Percentiles rank a stretch among this genome's conserved stretches.
phyloP scores from a whole-genome alignment of 2,329 filamentous ascomycete species.

The Talaromyces sp. region DNA sequence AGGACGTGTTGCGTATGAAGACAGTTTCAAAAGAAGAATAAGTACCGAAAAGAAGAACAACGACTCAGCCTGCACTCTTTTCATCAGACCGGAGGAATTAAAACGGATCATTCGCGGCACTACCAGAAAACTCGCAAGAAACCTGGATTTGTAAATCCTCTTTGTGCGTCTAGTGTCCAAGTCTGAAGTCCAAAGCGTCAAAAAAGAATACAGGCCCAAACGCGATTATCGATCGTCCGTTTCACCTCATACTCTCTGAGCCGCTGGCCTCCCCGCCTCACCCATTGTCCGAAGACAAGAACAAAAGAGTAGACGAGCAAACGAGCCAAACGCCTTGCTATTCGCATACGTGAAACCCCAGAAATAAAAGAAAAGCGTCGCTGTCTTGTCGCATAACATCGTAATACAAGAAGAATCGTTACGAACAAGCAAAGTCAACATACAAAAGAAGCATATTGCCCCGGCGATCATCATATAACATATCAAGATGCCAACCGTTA shows the following conservation, averaged over 20 bases:
- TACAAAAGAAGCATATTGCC: neutral
- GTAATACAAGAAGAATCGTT: conserved; percentile 14
- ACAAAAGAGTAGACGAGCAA: conserved; percentile 1
- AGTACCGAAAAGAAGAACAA: neutral
- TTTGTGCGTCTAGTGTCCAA: neutral
- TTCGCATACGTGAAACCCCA: conserved; percentile 13
- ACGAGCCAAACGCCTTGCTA: conserved; percentile 21
- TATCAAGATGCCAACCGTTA: conserved; percentile 27
- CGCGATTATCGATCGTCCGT: conserved; percentile 1
- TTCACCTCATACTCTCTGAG: neutral
- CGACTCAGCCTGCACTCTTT: neutral
- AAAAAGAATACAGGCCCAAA: conserved; percentile 8
- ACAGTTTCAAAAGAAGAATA: neutral
- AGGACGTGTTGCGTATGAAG: neutral
- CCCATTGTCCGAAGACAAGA: neutral
- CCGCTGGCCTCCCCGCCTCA: neutral
- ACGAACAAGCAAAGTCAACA: conserved; percentile 1
- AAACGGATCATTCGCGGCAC: neutral
- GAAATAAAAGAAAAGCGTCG: conserved; percentile 12
- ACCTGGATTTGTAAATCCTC: conserved; percentile 1
- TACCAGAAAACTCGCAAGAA: neutral
- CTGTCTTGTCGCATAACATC: conserved; percentile 4
- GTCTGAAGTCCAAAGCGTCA: conserved; percentile 6
- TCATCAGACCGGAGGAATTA: neutral
- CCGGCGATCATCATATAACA: conserved; percentile 10